A percentile compares a stretch with the other conserved stretches of the same genome.
Evolutionary conservation across 202 grass and related monocot species (phyloP).

Genomic region (Zizania palustris): DNA sequence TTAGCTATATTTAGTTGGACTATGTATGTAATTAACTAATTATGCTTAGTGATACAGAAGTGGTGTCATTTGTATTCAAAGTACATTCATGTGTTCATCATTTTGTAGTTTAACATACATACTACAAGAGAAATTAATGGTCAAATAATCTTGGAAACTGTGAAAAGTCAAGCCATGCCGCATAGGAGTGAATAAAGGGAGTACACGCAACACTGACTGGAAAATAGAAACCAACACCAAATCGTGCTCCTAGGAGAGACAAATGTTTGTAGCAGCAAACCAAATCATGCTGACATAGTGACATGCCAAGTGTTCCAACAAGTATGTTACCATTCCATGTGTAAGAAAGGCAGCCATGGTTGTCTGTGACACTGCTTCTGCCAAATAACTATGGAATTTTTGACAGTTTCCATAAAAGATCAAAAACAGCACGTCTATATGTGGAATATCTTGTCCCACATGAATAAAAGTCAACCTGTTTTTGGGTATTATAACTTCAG

Average conservation of each 20-base stretch:
- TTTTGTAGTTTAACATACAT: not conserved
- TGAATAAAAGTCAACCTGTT: not conserved
- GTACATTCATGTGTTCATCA: not conserved
- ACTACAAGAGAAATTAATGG: not conserved
- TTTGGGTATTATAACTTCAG: not conserved
- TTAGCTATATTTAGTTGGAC: not conserved
- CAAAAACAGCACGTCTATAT: not conserved
- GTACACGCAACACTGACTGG: not conserved
- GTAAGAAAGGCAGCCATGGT: not conserved
- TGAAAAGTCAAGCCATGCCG: not conserved
- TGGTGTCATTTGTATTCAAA: not conserved
- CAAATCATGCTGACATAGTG: not conserved
- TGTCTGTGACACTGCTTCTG: not conserved
- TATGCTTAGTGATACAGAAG: not conserved
- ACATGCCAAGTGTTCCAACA: not conserved
- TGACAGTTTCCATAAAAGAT: constrained; percentile 11
- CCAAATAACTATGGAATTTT: not conserved
- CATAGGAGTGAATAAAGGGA: not conserved
- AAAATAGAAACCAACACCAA: not conserved
- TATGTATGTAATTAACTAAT: not conserved
- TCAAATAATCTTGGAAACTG: not conserved
- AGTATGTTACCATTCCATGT: not conserved
- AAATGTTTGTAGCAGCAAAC: not conserved
- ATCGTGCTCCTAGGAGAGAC: not conserved
- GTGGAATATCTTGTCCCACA: not conserved